phyloP scores from a whole-genome alignment of 78 protist species.

The Salpingoeca rosetta region DNA sequence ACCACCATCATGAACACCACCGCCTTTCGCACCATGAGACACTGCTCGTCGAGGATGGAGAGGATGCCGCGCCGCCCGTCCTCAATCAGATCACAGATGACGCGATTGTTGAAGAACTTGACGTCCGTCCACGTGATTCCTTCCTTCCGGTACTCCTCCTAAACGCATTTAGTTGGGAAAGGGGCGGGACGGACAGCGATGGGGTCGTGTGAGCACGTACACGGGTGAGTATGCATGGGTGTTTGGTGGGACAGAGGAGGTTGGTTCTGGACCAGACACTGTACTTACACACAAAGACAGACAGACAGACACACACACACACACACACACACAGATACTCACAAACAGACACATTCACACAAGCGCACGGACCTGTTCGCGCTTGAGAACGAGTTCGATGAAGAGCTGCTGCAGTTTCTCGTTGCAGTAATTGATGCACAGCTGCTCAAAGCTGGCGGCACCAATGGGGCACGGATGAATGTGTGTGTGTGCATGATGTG shows the following conservation, averaged over 20 bases:
- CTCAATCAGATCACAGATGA: slow-evolving; percentile 63
- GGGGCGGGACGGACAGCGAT: slow-evolving; percentile 45
- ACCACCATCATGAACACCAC: too few species aligned
- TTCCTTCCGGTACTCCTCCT: slow-evolving; percentile 79
- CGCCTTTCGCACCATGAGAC: slow-evolving; percentile 25
- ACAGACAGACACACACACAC: too few species aligned
- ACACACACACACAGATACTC: slow-evolving; percentile 45
- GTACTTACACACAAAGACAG: neutral
- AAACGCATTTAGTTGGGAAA: slow-evolving; percentile 42
- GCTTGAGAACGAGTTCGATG: slow-evolving; percentile 75
- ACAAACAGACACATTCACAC: slow-evolving; percentile 72
- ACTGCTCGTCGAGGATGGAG: slow-evolving; percentile 64
- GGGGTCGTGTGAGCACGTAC: neutral
- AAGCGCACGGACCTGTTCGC: slow-evolving; percentile 46
- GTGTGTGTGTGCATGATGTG: too few species aligned
- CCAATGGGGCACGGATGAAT: too few species aligned
- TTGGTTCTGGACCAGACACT: neutral
- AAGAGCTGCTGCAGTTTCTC: slow-evolving; percentile 69
- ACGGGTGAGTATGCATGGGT: too few species aligned
- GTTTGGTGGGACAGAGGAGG: too few species aligned
- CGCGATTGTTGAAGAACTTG: slow-evolving; percentile 71
- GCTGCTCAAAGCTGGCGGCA: slow-evolving; percentile 81
- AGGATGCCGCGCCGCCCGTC: slow-evolving; percentile 45
- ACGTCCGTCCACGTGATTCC: slow-evolving; percentile 28
- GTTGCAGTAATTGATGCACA: slow-evolving; percentile 88